Percentiles rank a stretch among this genome's conserved stretches.
phyloP scores from a whole-genome alignment of 2,329 filamentous ascomycete species.

The Colletotrichum salicis region DNA sequence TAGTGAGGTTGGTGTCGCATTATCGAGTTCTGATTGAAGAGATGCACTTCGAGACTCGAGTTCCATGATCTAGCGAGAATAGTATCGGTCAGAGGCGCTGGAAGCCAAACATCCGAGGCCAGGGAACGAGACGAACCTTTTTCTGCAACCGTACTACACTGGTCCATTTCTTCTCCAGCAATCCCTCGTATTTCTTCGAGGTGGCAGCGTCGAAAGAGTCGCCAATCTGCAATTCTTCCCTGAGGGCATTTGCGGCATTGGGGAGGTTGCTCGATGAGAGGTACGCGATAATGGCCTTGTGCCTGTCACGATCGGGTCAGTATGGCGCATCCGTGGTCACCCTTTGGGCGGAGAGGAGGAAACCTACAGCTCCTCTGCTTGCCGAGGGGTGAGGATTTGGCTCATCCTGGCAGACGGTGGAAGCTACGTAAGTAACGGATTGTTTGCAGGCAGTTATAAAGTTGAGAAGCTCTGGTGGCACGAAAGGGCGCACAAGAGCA shows the following conservation, averaged over 20 bases:
- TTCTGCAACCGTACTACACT: constrained; percentile 94
- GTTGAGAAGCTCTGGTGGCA: background rate
- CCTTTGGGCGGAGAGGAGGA: background rate
- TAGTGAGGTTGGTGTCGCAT: constrained; percentile 79
- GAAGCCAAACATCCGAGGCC: background rate
- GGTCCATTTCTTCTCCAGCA: constrained; percentile 99
- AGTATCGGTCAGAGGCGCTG: background rate
- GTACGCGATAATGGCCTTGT: constrained; percentile 95
- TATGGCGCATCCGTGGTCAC: constrained; percentile 3
- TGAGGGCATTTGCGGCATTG: constrained; percentile 75
- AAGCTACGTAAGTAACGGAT: background rate
- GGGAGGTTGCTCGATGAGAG: constrained; percentile 78
- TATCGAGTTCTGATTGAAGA: constrained; percentile 86
- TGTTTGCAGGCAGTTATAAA: background rate
- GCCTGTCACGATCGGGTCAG: constrained; percentile 61
- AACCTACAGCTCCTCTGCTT: constrained; percentile 87
- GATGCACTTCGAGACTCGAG: constrained; percentile 79
- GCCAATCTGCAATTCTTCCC: constrained; percentile 79
- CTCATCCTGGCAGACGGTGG: constrained; percentile 64
- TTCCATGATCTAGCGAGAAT: constrained; percentile 83
- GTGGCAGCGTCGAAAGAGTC: constrained; percentile 80
- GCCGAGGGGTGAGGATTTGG: constrained; percentile 79
- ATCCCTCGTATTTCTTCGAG: constrained; percentile 91
- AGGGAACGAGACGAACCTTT: constrained; percentile 70
- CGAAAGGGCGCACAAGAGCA: background rate